phyloP scores from a whole-genome alignment of 495 filamentous ascomycete species.

The Podospora fimiseda region DNA sequence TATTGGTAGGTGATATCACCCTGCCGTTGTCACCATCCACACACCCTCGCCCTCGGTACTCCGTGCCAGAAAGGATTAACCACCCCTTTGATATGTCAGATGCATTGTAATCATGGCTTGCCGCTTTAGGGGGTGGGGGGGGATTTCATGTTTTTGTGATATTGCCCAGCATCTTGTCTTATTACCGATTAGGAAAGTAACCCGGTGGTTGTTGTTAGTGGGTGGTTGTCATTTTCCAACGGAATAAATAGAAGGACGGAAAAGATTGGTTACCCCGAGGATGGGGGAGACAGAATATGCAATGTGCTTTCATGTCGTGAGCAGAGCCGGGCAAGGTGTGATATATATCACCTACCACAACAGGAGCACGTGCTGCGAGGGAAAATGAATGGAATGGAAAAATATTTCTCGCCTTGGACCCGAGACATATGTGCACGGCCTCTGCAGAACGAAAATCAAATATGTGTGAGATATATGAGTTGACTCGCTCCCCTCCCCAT shows the following conservation, averaged over 20 bases:
- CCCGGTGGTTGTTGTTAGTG: not conserved
- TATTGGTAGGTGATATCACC: constrained; percentile 1
- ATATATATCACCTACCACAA: not conserved
- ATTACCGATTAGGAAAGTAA: not conserved
- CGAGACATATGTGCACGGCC: too few species aligned
- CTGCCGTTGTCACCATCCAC: not conserved
- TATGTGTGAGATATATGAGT: too few species aligned
- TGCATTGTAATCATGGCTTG: not conserved
- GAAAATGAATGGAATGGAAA: too few species aligned
- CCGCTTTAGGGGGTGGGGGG: too few species aligned
- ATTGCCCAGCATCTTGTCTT: not conserved
- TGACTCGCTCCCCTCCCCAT: too few species aligned
- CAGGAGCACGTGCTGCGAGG: too few species aligned
- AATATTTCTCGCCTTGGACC: too few species aligned
- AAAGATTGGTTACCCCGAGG: too few species aligned
- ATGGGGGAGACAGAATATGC: not conserved
- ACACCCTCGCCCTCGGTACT: not conserved
- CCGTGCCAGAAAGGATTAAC: not conserved
- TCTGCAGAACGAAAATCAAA: too few species aligned
- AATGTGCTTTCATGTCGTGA: not conserved
- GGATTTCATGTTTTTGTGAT: too few species aligned
- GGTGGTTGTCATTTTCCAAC: too few species aligned
- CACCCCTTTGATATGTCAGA: not conserved
- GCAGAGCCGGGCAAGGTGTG: not conserved
- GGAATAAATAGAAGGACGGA: too few species aligned